Base-by-base conservation (phyloP, 768 basidiomycete genomes). In the Amanita thiersii region DNA sequence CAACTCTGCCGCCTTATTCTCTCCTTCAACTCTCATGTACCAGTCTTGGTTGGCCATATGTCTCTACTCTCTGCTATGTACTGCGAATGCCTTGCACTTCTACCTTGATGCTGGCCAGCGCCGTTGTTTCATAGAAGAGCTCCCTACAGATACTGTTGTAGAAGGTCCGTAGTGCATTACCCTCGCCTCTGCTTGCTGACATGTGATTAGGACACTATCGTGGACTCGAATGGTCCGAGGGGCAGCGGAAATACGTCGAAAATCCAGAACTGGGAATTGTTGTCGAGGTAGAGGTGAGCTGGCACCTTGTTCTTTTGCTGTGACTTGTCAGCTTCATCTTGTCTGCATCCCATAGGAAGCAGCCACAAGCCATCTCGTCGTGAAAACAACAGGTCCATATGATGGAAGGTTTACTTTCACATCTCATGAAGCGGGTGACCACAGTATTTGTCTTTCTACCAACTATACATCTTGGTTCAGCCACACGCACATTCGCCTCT, bases 351-450 rank as follows among this genome's bases (percentile, higher is more conserved):
- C 38, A 24, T 59, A 99, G 94, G 96, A 99, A 70, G 74, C 90
- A 49, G 80, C 86, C 26, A 80, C 73, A 2, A 77, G 78, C 2
- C 83, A 97, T 52, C 62, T 70, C 40, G 85, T 97, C 11, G 90
- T 89, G 30, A 84, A 83, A 53, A 92, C 91, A 6, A 78, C 79
- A n/a, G 96, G 96, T 1, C 86, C 92, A 4, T 68, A 81, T 17
- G 86, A 94, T 37, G 87, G 96, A 20, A 79, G 79, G 44, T 98
- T 98, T 67, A 98, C 96, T 0, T 99, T 99, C 56, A 97, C 96
- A 19, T 96, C 94, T 3, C 91, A 96, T 58, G 90, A 93, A 46
- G 75, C 93, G 20, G 93, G 93, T 36, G 96, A 98, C 68, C 96
- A 99, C 66, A 81, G 87, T 40, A 96, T 99, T 56, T 99, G 96